Evolutionary conservation across 306 rosid species (phyloP).

Genomic region (Luffa aegyptiaca): DNA sequence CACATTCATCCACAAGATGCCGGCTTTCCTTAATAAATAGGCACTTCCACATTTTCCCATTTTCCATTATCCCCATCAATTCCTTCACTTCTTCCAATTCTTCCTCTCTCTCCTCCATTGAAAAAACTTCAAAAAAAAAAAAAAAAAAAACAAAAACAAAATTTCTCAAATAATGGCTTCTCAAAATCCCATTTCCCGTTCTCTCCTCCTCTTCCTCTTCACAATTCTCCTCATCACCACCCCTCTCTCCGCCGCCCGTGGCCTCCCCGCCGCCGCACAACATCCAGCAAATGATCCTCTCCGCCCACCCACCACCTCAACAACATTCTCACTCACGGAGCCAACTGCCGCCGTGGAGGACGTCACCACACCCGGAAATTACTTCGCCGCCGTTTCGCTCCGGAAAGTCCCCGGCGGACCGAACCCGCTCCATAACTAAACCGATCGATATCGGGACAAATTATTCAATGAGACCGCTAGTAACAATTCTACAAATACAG

Average conservation of each 20-base stretch:
- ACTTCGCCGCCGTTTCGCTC: neutral
- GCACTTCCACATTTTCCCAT: neutral
- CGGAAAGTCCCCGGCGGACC: constrained; percentile 10
- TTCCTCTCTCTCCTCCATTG: neutral
- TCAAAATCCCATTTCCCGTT: neutral
- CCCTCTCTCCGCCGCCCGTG: neutral
- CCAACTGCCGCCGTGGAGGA: neutral
- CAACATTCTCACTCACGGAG: neutral
- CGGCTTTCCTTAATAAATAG: neutral
- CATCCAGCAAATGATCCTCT: neutral
- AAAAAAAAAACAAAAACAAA: neutral
- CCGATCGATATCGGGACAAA: neutral
- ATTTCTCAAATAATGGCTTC: neutral
- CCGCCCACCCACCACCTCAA: neutral
- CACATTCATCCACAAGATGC: neutral
- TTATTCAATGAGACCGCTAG: neutral
- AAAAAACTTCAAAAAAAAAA: neutral
- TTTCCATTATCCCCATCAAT: neutral
- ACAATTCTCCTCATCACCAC: neutral
- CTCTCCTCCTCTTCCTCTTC: neutral
- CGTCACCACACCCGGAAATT: neutral
- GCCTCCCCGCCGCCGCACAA: neutral
- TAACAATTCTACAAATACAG: neutral
- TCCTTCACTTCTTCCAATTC: neutral
- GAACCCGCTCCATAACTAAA: constrained; percentile 1